A percentile compares a stretch with the other conserved stretches of the same genome.
phyloP scores from a whole-genome alignment of 2,329 filamentous ascomycete species.

The Alternaria gaisen region DNA sequence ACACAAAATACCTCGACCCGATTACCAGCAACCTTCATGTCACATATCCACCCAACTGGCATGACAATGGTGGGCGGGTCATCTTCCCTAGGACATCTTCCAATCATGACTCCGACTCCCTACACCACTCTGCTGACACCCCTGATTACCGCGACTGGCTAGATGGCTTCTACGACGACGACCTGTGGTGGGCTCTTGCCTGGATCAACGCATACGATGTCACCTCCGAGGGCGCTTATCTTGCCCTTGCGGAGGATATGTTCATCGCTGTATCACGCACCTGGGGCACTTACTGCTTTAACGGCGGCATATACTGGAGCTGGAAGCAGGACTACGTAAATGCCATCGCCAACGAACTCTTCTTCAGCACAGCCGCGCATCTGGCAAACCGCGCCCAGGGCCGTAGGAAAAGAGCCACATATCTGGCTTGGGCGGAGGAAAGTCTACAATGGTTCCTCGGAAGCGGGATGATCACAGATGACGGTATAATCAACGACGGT shows the following conservation, averaged over 20 bases:
- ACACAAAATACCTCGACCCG: constrained; percentile 33
- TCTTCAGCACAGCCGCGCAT: constrained; percentile 63
- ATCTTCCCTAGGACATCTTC: not conserved
- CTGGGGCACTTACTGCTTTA: constrained; percentile 54
- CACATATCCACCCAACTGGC: constrained; percentile 34
- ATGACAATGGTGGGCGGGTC: not conserved
- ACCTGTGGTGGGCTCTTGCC: constrained; percentile 61
- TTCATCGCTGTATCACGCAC: constrained; percentile 56
- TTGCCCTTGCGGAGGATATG: constrained; percentile 59
- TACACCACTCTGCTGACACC: constrained; percentile 7
- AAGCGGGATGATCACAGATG: constrained; percentile 58
- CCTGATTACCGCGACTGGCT: constrained; percentile 46
- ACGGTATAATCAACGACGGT: constrained; percentile 64
- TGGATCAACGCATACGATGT: constrained; percentile 66
- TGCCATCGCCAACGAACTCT: constrained; percentile 67
- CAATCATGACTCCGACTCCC: constrained; percentile 14
- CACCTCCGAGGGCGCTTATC: constrained; percentile 56
- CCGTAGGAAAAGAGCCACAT: constrained; percentile 50
- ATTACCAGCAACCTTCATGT: constrained; percentile 27
- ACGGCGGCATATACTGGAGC: constrained; percentile 61
- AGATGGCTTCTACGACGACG: constrained; percentile 62
- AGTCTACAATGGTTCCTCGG: constrained; percentile 62
- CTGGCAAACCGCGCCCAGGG: constrained; percentile 58
- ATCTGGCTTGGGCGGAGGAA: constrained; percentile 57
- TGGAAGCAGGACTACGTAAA: constrained; percentile 58